A percentile compares a stretch with the other conserved stretches of the same genome.
These are phyloP conservation scores for Pseudoturritis turrita DNA, from an alignment of 345 rosid genomes.

Conservation along the genomic window DNA sequence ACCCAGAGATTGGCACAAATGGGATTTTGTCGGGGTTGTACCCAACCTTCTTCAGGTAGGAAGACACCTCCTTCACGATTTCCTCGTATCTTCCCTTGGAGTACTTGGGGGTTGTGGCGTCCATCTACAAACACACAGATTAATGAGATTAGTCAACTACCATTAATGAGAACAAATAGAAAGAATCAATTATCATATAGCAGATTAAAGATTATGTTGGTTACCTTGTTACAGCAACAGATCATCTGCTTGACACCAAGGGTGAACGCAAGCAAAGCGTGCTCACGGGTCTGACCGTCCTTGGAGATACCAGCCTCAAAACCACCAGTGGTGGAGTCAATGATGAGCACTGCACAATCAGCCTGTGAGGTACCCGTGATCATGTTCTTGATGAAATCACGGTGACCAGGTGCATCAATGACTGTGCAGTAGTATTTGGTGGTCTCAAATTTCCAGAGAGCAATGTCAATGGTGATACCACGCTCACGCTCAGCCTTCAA, in stretches of 20 bases:
- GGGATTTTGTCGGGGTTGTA: slow-evolving; percentile 50
- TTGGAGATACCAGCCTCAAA: slow-evolving; percentile 80
- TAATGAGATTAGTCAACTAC: too few species aligned
- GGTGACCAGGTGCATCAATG: slow-evolving; percentile 79
- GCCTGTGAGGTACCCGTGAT: slow-evolving; percentile 81
- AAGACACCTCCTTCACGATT: slow-evolving; percentile 48
- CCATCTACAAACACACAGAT: slow-evolving; percentile 33
- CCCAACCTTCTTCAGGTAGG: slow-evolving; percentile 50
- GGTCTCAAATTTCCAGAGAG: slow-evolving; percentile 75
- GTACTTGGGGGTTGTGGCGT: slow-evolving; percentile 49
- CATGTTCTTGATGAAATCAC: slow-evolving; percentile 79
- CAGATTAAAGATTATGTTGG: background rate
- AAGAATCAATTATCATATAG: background rate
- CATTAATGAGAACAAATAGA: background rate
- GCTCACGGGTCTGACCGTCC: slow-evolving; percentile 81
- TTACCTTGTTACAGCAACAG: slow-evolving; percentile 70
- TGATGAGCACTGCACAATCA: slow-evolving; percentile 71
- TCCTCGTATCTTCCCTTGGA: slow-evolving; percentile 50
- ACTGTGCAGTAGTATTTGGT: slow-evolving; percentile 77
- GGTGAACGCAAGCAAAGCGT: slow-evolving; percentile 59
- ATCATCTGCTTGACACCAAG: slow-evolving; percentile 74
- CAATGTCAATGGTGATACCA: slow-evolving; percentile 79
- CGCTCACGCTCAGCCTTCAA: slow-evolving; percentile 84
- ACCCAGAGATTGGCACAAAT: slow-evolving; percentile 46
- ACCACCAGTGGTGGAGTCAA: slow-evolving; percentile 79